Evolutionary conservation across 2,329 filamentous ascomycete genomes (phyloP).

Genomic region (Aspergillus brasiliensis): DNA sequence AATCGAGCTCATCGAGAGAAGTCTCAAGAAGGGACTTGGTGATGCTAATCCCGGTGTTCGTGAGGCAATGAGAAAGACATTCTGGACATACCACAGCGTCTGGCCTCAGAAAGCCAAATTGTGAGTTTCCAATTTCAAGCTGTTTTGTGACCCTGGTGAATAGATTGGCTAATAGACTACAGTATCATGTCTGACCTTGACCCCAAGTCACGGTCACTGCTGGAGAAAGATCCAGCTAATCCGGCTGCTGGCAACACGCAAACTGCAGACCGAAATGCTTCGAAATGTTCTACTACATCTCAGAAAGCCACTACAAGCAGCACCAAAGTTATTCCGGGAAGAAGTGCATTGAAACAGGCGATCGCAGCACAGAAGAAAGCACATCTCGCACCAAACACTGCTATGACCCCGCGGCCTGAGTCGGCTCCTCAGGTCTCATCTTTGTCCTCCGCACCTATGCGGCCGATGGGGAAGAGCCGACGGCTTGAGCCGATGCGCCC

Average conservation of each 20-base stretch:
- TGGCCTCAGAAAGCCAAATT: constrained; percentile 78
- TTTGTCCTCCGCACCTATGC: constrained; percentile 62
- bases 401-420: constrained; percentile 56
- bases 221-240: constrained; percentile 83
- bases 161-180: constrained; percentile 26
- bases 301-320: constrained; percentile 21
- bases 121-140: constrained; percentile 51
- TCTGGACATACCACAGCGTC: constrained; percentile 76
- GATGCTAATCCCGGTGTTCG: constrained; percentile 90
- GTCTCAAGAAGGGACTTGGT: constrained; percentile 81
- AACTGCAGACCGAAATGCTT: not conserved
- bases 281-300: constrained; percentile 20
- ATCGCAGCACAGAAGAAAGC: constrained; percentile 80
- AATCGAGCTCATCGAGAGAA: constrained; percentile 81
- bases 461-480: constrained; percentile 45
- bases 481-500: constrained; percentile 37
- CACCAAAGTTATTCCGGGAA: constrained; percentile 23
- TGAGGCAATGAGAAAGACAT: constrained; percentile 80
- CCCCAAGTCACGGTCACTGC: constrained; percentile 71
- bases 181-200: constrained; percentile 81
- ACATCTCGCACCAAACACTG: constrained; percentile 41
- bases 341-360: constrained; percentile 72
- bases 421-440: constrained; percentile 51
- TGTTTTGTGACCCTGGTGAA: not conserved
- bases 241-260: constrained; percentile 41